A percentile compares a stretch with the other conserved stretches of the same genome.
phyloP scores from a whole-genome alignment of 2,329 filamentous ascomycete genomes.

The Bertia moriformis region DNA sequence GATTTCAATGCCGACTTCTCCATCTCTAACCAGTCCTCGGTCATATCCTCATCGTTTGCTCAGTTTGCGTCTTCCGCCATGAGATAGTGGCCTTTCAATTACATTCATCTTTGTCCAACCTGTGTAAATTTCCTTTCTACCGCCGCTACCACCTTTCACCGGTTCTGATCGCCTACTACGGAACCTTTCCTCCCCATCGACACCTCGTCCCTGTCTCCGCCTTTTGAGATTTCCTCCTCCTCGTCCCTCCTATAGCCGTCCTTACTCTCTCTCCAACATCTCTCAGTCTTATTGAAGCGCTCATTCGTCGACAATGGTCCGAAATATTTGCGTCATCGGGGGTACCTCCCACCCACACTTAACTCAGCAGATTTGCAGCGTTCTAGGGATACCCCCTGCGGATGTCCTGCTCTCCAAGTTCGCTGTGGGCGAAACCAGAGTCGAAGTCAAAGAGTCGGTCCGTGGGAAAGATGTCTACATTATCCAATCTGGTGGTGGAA shows the following conservation, averaged over 20 bases:
- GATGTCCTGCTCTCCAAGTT: slow-evolving; percentile 82
- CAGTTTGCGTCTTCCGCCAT: slow-evolving; percentile 16
- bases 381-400: slow-evolving; percentile 73
- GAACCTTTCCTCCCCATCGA: background rate
- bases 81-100: slow-evolving; percentile 14
- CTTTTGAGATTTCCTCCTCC: background rate
- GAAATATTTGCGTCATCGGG: slow-evolving; percentile 86
- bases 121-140: background rate
- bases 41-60: too few species aligned
- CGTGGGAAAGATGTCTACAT: slow-evolving; percentile 98
- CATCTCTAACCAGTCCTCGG: too few species aligned
- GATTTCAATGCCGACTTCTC: too few species aligned
- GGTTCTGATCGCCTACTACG: too few species aligned
- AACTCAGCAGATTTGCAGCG: slow-evolving; percentile 73
- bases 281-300: slow-evolving; percentile 4
- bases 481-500: slow-evolving; percentile 81
- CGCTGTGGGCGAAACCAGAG: slow-evolving; percentile 83
- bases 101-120: slow-evolving; percentile 6
- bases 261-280: background rate
- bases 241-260: background rate
- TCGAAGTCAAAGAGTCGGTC: slow-evolving; percentile 92
- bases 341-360: slow-evolving; percentile 85
- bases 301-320: slow-evolving; percentile 54
- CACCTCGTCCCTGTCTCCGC: too few species aligned
- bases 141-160: too few species aligned